These are phyloP conservation scores for Russula griseocarnosa DNA, from an alignment of 768 basidiomycete genomes.

Conservation along the genomic window DNA sequence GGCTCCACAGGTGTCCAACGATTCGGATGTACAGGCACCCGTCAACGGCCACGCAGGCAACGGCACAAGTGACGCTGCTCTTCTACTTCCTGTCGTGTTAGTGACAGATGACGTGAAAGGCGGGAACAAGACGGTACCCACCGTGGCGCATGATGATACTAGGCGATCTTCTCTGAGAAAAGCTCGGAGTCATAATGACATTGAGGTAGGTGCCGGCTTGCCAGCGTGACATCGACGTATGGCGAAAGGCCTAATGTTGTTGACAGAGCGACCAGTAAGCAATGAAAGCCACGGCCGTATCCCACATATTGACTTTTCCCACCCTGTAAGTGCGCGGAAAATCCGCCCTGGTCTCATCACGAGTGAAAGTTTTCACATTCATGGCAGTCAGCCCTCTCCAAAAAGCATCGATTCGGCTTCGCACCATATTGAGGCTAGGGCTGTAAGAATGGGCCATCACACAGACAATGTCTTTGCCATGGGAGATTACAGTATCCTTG, in stretches of 20 bases:
- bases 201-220: background rate
- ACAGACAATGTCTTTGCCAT: background rate
- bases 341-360: background rate
- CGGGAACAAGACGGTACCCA: background rate
- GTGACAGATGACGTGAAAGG: background rate
- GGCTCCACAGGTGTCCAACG: background rate
- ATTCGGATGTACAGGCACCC: background rate
- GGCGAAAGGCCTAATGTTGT: background rate
- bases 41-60: background rate
- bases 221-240: background rate
- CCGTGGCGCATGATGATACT: background rate
- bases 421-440: background rate
- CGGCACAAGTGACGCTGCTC: background rate
- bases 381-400: background rate
- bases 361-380: background rate
- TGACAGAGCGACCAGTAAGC: slow-evolving; percentile 9
- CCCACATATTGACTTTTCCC: background rate
- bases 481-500: background rate
- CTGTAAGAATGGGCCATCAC: background rate
- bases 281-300: background rate
- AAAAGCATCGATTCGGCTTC: background rate
- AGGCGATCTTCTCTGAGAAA: background rate
- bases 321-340: background rate
- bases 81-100: too few species aligned
- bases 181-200: background rate